phyloP scores from a whole-genome alignment of 495 filamentous ascomycete species.

The Alectoria sarmentosa region DNA sequence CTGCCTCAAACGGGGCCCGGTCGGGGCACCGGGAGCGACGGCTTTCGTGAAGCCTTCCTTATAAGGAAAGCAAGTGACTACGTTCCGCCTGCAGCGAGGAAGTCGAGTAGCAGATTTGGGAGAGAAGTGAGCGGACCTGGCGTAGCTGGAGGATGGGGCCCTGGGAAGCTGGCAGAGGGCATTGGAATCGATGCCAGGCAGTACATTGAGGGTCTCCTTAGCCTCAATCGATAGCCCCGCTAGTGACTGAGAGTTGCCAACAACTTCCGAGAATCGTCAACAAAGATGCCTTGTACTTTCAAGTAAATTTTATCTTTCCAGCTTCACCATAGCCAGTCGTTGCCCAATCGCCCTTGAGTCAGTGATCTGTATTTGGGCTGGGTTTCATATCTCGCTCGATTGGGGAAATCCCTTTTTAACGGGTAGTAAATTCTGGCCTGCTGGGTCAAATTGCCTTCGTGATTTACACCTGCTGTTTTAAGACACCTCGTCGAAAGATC shows the following conservation, averaged over 20 bases:
- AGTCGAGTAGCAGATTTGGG: constrained; percentile 41
- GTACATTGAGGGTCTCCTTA: constrained; percentile 80
- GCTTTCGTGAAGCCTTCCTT: constrained; percentile 61
- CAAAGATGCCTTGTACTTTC: neutral
- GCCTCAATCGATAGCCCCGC: constrained; percentile 53
- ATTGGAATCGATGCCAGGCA: constrained; percentile 79
- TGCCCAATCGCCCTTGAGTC: no score
- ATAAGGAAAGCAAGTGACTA: constrained; percentile 72
- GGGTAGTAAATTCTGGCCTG: no score
- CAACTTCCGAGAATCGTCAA: neutral
- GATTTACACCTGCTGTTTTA: no score
- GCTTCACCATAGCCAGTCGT: no score
- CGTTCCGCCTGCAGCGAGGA: constrained; percentile 34
- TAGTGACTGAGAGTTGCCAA: neutral
- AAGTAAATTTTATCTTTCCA: no score
- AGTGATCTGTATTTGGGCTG: no score
- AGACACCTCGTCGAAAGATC: no score
- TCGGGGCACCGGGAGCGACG: constrained; percentile 24
- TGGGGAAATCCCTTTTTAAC: no score
- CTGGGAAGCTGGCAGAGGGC: constrained; percentile 68
- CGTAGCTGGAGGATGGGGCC: constrained; percentile 45
- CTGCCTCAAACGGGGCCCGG: constrained; percentile 40
- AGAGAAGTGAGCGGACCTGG: constrained; percentile 39
- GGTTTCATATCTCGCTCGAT: no score
- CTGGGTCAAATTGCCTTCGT: no score